Evolutionary conservation across 1,139 yeast genomes (phyloP).

Genomic region (Candida dubliniensis): DNA sequence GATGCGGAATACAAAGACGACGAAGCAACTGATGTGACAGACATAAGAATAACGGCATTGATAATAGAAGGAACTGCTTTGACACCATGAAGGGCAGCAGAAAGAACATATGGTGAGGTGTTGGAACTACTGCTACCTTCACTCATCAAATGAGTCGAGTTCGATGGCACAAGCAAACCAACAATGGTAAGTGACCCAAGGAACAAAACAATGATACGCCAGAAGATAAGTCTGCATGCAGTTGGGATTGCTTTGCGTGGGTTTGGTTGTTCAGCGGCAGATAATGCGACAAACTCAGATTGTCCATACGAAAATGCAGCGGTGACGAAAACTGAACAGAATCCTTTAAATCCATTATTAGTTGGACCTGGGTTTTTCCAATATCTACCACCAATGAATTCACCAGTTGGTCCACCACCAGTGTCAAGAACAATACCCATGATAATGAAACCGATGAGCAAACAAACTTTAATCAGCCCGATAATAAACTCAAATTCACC

Average conservation of each 20-base stretch:
- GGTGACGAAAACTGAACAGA: constrained; percentile 40
- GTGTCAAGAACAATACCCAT: constrained; percentile 40
- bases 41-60: constrained; percentile 44
- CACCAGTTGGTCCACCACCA: constrained; percentile 38
- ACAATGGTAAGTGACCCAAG: constrained; percentile 43
- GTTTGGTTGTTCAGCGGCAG: constrained; percentile 43
- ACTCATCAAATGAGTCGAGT: constrained; percentile 41
- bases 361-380: constrained; percentile 48
- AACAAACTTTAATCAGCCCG: constrained; percentile 37
- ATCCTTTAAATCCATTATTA: constrained; percentile 34
- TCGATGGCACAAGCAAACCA: constrained; percentile 44
- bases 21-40: constrained; percentile 48
- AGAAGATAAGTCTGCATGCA: constrained; percentile 43
- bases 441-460: constrained; percentile 40
- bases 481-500: constrained; percentile 47
- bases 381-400: constrained; percentile 47
- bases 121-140: constrained; percentile 35
- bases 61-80: constrained; percentile 41
- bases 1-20: constrained; percentile 46
- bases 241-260: constrained; percentile 43
- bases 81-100: constrained; percentile 43
- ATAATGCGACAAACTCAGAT: constrained; percentile 41
- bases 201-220: constrained; percentile 39
- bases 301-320: constrained; percentile 43
- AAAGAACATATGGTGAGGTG: constrained; percentile 48